A percentile compares a stretch with the other conserved stretches of the same genome.
Evolutionary conservation across 176 grass and related monocot species (phyloP).

Genomic region (Oryza brachyantha): DNA sequence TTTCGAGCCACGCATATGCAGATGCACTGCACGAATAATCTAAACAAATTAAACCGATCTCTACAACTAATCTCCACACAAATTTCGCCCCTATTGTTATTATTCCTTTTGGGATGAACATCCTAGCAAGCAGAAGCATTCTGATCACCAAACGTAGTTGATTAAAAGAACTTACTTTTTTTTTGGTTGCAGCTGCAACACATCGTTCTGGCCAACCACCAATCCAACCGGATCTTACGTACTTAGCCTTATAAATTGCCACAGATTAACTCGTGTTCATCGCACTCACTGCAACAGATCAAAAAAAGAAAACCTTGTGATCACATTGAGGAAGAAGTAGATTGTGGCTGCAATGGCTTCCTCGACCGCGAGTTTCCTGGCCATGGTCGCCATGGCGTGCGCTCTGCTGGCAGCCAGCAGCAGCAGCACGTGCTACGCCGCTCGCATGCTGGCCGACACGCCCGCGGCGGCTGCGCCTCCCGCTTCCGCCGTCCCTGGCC

Average conservation of each 20-base stretch:
- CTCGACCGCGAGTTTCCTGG: no score
- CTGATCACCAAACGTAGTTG: not conserved
- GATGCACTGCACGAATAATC: no score
- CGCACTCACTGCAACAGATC: not conserved
- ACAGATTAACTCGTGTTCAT: not conserved
- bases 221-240: not conserved
- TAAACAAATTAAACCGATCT: no score
- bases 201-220: not conserved
- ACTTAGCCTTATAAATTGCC: not conserved
- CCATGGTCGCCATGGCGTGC: no score
- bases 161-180: not conserved
- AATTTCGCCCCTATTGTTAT: not conserved
- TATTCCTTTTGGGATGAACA: not conserved
- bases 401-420: not conserved
- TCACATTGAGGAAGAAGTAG: not conserved
- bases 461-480: not conserved
- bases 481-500: not conserved
- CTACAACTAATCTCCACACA: not conserved
- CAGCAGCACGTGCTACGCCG: slow-evolving; percentile 3
- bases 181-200: not conserved
- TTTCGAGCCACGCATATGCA: no score
- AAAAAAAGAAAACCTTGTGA: not conserved
- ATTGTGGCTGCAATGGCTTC: not conserved
- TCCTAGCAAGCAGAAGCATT: not conserved
- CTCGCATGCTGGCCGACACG: not conserved